Percentiles rank a stretch among this genome's conserved stretches.
phyloP scores from a whole-genome alignment of 2,329 filamentous ascomycete species.

The Diaporthe vexans region DNA sequence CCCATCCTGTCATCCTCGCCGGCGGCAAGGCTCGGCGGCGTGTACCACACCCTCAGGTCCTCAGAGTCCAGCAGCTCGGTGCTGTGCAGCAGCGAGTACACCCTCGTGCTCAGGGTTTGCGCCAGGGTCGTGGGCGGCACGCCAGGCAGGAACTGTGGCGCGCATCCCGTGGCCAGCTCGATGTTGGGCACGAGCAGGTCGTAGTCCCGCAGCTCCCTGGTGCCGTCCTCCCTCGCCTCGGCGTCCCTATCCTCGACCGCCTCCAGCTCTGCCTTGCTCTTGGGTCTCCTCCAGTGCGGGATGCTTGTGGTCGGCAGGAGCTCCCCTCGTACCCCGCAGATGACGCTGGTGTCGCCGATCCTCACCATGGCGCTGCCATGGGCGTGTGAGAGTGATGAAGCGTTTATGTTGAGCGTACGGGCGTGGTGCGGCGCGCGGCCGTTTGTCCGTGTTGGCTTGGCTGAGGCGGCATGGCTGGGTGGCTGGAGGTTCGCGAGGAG shows the following conservation, averaged over 20 bases:
- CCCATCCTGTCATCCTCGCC: constrained; percentile 59
- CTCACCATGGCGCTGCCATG: constrained; percentile 92
- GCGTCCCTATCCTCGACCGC: constrained; percentile 33
- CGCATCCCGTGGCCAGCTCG: constrained; percentile 90
- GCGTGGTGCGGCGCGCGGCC: constrained; percentile 79
- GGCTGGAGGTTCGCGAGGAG: constrained; percentile 87
- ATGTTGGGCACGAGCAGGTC: constrained; percentile 93
- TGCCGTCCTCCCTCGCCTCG: constrained; percentile 47
- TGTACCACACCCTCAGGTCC: constrained; percentile 81
- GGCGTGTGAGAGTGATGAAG: constrained; percentile 87
- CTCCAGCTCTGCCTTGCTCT: constrained; percentile 45
- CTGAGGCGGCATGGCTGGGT: constrained; percentile 53
- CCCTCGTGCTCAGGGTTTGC: constrained; percentile 85
- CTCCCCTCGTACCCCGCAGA: constrained; percentile 92
- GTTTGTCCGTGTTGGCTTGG: constrained; percentile 78
- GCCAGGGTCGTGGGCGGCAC: constrained; percentile 84
- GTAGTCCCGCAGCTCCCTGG: constrained; percentile 68
- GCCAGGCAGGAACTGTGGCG: constrained; percentile 87
- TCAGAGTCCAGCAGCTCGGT: constrained; percentile 75
- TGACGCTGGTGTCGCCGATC: constrained; percentile 91
- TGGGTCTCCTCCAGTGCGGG: constrained; percentile 68
- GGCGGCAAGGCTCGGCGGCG: constrained; percentile 62
- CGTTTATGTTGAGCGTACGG: constrained; percentile 82
- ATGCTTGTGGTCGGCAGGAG: constrained; percentile 83
- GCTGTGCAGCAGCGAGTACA: constrained; percentile 82